Percentiles rank a stretch among this genome's conserved stretches.
Conservation (phyloP, 2,329 filamentous ascomycete genomes). For the Ophiostoma piceae region DNA sequence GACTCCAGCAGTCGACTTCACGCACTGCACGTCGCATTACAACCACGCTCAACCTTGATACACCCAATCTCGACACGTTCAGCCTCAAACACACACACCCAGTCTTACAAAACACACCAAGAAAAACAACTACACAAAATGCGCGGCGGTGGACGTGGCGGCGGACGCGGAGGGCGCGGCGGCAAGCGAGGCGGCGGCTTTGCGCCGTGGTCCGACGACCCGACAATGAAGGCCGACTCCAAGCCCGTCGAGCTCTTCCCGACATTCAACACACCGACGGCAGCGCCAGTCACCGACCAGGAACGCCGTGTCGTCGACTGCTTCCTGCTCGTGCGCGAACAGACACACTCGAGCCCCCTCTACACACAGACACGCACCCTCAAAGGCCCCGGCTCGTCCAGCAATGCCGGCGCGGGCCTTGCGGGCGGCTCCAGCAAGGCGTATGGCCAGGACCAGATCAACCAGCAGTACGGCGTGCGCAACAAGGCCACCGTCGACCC, state of each 20-base stretch:
- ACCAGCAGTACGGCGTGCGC: slow-evolving; percentile 51
- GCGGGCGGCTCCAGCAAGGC: slow-evolving; percentile 32
- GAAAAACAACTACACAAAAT: slow-evolving; percentile 14
- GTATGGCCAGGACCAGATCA: slow-evolving; percentile 56
- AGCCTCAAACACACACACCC: too few species aligned
- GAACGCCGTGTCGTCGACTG: slow-evolving; percentile 47
- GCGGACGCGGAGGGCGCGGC: slow-evolving; percentile 47
- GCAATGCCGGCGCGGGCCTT: slow-evolving; percentile 30
- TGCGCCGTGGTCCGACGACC: slow-evolving; percentile 53
- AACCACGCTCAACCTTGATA: background rate
- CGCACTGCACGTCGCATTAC: background rate
- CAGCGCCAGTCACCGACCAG: slow-evolving; percentile 40
- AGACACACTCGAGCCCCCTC: slow-evolving; percentile 50
- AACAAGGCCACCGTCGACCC: slow-evolving; percentile 54
- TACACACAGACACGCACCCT: slow-evolving; percentile 52
- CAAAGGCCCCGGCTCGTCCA: slow-evolving; percentile 23
- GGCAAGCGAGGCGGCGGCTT: slow-evolving; percentile 37
- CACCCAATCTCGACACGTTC: background rate
- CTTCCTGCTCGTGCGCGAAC: slow-evolving; percentile 53
- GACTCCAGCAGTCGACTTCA: background rate
- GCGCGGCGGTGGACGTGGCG: slow-evolving; percentile 33
- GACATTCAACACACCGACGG: slow-evolving; percentile 47
- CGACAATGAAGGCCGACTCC: slow-evolving; percentile 44
- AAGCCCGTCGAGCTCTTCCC: slow-evolving; percentile 52
- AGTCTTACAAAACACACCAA: background rate